Conservation (phyloP, 192 early-diverging fungal genomes). For the Coemansia sp. region DNA sequence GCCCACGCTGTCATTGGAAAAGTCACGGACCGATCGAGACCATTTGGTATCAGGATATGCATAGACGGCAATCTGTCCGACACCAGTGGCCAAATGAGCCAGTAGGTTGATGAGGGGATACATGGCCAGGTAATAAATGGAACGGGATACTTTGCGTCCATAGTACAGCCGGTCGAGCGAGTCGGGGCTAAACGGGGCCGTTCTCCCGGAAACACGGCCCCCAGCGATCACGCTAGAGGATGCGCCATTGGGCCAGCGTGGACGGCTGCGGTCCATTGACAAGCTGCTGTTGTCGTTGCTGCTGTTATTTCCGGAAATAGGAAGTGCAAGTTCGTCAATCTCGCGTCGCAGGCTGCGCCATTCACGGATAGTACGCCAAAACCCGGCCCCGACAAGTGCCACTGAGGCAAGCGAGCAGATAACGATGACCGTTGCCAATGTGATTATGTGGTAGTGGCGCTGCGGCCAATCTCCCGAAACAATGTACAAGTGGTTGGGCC, state of each 20-base stretch:
- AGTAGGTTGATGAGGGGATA: conserved; percentile 45
- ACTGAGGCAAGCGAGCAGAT: conserved; percentile 45
- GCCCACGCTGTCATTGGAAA: conserved; percentile 48
- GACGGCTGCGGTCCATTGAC: conserved; percentile 4
- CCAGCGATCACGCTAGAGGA: no score
- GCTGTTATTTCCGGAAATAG: conserved; percentile 26
- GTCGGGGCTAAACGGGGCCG: conserved; percentile 27
- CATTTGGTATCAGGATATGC: conserved; percentile 36
- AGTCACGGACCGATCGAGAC: conserved; percentile 42
- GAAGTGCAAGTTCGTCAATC: conserved; percentile 40
- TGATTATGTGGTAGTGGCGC: conserved; percentile 47
- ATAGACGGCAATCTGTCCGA: conserved; percentile 46
- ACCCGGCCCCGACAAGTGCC: conserved; percentile 43
- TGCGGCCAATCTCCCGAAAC: conserved; percentile 39
- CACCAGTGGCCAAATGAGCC: conserved; percentile 36
- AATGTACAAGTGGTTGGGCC: conserved; percentile 44
- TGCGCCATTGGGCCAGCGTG: neutral
- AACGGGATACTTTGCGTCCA: conserved; percentile 47
- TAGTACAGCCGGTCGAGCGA: conserved; percentile 47
- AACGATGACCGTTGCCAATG: conserved; percentile 39
- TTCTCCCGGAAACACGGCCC: no score
- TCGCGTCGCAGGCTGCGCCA: conserved; percentile 44
- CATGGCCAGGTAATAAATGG: conserved; percentile 47
- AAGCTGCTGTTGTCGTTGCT: conserved; percentile 6
- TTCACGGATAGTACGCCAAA: conserved; percentile 48